phyloP scores from a whole-genome alignment of 306 rosid genomes.

The Acacia acuminata region DNA sequence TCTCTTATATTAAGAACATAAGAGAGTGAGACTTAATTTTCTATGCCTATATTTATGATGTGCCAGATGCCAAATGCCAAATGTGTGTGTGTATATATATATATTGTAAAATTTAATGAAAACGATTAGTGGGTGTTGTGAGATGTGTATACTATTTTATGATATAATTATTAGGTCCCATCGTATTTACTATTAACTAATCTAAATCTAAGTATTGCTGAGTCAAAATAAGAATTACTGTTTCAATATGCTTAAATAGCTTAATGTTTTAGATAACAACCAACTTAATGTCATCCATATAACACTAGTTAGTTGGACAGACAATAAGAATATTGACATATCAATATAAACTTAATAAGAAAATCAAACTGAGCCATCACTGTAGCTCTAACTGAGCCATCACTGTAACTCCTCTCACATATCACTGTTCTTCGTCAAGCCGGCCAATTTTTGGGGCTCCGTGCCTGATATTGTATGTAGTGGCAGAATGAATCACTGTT shows the following conservation, averaged over 20 bases:
- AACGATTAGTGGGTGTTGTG: background rate
- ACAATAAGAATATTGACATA: no score
- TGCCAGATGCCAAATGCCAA: background rate
- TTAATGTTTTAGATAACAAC: no score
- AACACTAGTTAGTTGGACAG: background rate
- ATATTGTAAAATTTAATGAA: background rate
- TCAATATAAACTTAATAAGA: no score
- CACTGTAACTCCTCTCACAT: no score
- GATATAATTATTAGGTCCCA: background rate
- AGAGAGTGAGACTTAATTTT: background rate
- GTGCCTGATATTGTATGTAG: no score
- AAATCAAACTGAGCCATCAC: no score
- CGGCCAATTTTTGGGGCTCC: no score
- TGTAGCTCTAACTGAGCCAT: no score
- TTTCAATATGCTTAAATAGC: background rate
- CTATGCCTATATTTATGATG: background rate
- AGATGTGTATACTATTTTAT: background rate
- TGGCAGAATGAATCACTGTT: no score
- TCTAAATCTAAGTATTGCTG: background rate
- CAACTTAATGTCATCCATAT: background rate
- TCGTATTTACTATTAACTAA: no score
- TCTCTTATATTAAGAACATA: no score
- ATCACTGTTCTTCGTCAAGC: no score
- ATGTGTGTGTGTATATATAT: background rate
- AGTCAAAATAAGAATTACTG: background rate